Evolutionary conservation across 2,329 filamentous ascomycete species (phyloP), one percentile per base, ranked within the genome.

Genomic region (Fusarium compactum): DNA sequence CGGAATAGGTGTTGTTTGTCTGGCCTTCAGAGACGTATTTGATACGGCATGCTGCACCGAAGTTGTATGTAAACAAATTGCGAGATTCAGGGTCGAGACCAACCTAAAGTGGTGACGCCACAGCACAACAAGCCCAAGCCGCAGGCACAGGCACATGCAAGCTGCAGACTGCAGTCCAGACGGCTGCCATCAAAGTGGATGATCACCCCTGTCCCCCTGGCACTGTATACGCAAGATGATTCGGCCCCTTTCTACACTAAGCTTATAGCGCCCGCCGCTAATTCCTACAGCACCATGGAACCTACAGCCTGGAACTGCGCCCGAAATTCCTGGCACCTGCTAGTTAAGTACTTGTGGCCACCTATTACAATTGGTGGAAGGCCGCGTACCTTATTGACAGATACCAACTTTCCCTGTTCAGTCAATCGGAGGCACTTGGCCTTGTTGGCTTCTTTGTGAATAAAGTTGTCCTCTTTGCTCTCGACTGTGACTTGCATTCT

Each of bases 211-310:
- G 32, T 24, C 25, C 46, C 59, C 41, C n/a, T 69, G 51, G 30
- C 52, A 27, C 34, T 50, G 25, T 22, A 29, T 14, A 24, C 11
- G 25, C 51, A 63, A 52, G 25, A 27, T 55, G 43, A 57, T 70
- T 64, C 46, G 47, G 58, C 40, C 38, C 52, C 45, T 61, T 47
- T 14, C 22, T 12, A 48, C 27, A 45, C 62, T 48, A 74, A 62
- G 30, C 40, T 46, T 67, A 53, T 74, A 74, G 71, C 52, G 61
- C 64, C 71, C 71, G 72, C 71, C 71, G 71, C 71, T 73, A 74
- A 56, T 27, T 27, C 24, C 53, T 56, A 40, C 45, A 45, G 32
- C 25, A 34, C 34, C 18, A n/a, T 38, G 30, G 38, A 57, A 50
- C 34, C 16, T 62, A 20, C 45, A 53, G 46, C 54, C 16, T 62